Evolutionary conservation across 768 basidiomycete genomes (phyloP), one percentile per base, ranked within the genome.

Genomic region (Russula ochroleuca): DNA sequence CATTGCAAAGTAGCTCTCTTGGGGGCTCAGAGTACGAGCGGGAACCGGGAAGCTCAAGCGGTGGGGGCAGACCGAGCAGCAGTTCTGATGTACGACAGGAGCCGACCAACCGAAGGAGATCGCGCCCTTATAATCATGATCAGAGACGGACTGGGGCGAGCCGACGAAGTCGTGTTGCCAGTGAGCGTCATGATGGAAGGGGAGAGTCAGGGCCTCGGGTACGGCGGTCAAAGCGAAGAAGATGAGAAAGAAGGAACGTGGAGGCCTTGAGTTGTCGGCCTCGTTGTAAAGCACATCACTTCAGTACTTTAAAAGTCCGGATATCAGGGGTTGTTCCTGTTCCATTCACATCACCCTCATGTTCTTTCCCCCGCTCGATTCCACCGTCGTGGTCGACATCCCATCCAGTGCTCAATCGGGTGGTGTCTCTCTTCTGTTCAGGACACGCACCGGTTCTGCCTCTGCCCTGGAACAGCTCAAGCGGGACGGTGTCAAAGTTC

Each of bases 321-420:
- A 17, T 43, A n/a, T 5, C n/a, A n/a, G 21, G n/a, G n/a, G 21
- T 10, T 40, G 23, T 47, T 10, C 47, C 35, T 40, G 1, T 56
- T 38, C 21, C 17, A 25, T 47, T 57, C 61, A 15, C 38, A 28
- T 28, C 28, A 31, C 35, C 37, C 43, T 21, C 60, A 61, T 65
- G 61, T 69, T 69, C 62, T 63, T 49, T 28, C 68, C 68, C 3
- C 58, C 68, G 17, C 63, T 69, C 13, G 64, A 63, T 56, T 61
- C 67, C n/a, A 61, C 63, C 15, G 52, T 60, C 60, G 31, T 61
- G 19, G 59, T 68, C 21, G 63, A 66, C 14, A 35, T 65, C 49
- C 67, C 67, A 14, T 41, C 67, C n/a, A 54, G 51, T 57, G 49
- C 48, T 9, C 41, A 48, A 21, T 55, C 55, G 13, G 67, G 61